Evolutionary conservation across 345 rosid species (phyloP), one percentile per base, ranked within the genome.

Genomic region (Boechera stricta): DNA sequence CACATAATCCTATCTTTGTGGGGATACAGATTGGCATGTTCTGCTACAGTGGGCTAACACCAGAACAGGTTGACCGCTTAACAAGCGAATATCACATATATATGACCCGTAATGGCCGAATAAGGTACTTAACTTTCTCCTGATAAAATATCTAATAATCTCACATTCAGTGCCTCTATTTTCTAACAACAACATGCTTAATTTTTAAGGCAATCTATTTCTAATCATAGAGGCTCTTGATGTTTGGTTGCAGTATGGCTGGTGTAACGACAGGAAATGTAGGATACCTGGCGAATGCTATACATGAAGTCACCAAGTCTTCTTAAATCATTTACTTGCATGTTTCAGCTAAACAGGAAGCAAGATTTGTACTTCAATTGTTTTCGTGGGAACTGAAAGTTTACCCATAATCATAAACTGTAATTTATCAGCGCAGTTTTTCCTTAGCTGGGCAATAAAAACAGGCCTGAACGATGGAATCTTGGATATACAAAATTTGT

Each of bases 21-120:
- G 71, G 54, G 59, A 49, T 80, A 73, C 89, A 94, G 98, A 94
- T 92, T 71, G 97, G 98, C 7, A 92, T 92, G 98, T 94, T 94
- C 67, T 94, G 98, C 86, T 92, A 88, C 79, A 94, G 98, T 74
- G 98, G 97, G 38, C 47, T 92, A 88, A 86, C 95, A 32, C 97
- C 97, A 0, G 97, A 92, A 79, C 97, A 92, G 49, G 97, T 92
- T 18, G 97, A 94, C 78, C 93, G 79, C 5, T 77, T 89, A 85
- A 92, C 90, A 5, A 85, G 82, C 3, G 92, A 94, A 65, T 94
- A 77, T 80, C 97, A 90, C 73, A 92, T 94, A 64, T 94, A 92
- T 72, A 61, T 92, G 95, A 92, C 98, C 8, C 91, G 97, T 18
- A 94, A 94, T 56, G 97, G 97, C 44, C 91, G 97, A 65, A 92